These are phyloP conservation scores for Trichocladium antarcticum DNA, from an alignment of 495 filamentous ascomycete genomes.

Conservation along the genomic window DNA sequence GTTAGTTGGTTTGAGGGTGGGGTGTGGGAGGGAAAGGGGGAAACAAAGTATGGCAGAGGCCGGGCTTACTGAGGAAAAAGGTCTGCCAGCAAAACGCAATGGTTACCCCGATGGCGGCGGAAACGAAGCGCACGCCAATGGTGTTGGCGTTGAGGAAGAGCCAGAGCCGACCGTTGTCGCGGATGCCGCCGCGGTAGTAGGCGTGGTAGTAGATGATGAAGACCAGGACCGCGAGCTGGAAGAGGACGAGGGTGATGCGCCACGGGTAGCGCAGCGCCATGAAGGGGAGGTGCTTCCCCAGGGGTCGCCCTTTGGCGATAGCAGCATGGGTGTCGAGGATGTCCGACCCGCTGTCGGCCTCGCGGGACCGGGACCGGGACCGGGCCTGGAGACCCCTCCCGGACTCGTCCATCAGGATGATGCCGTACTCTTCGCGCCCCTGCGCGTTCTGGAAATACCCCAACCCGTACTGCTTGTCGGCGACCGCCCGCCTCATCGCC, in stretches of 20 bases:
- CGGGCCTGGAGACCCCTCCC: slow-evolving; percentile 12
- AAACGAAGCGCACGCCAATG: slow-evolving; percentile 31
- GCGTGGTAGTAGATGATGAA: slow-evolving; percentile 27
- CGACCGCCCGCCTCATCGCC: slow-evolving; percentile 11
- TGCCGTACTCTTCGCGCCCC: slow-evolving; percentile 24
- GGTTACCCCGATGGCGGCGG: slow-evolving; percentile 25
- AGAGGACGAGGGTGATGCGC: slow-evolving; percentile 18
- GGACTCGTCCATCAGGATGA: slow-evolving; percentile 23
- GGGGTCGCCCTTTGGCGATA: not conserved
- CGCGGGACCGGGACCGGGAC: not conserved
- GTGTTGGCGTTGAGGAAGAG: slow-evolving; percentile 21
- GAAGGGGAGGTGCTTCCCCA: slow-evolving; percentile 14
- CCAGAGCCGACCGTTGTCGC: slow-evolving; percentile 20
- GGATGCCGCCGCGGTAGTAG: slow-evolving; percentile 22
- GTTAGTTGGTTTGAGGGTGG: not conserved
- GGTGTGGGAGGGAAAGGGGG: not conserved
- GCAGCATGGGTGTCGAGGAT: not conserved
- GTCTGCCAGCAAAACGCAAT: slow-evolving; percentile 27
- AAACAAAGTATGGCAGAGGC: no score
- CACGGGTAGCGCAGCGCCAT: slow-evolving; percentile 22
- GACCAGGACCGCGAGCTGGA: slow-evolving; percentile 20
- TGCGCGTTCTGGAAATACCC: slow-evolving; percentile 16
- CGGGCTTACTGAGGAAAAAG: slow-evolving; percentile 22
- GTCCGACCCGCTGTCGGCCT: not conserved
- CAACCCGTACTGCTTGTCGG: slow-evolving; percentile 18